These are phyloP conservation scores for Scedosporium minutisporum DNA, from an alignment of 2,329 filamentous ascomycete genomes.

Conservation along the genomic window DNA sequence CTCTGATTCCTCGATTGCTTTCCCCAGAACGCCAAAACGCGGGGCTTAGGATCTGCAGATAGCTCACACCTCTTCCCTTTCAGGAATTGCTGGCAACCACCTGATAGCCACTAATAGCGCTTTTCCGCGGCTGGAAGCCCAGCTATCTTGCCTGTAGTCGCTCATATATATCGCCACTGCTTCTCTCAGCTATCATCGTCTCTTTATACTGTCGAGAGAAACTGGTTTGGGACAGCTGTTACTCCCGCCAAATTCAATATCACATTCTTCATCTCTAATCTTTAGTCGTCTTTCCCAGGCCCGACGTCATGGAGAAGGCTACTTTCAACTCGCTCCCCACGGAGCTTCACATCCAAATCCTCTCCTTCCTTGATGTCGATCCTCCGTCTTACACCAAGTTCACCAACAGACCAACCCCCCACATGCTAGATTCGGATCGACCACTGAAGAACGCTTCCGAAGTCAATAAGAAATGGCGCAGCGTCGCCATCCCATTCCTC, in stretches of 20 bases:
- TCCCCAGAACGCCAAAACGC: not conserved
- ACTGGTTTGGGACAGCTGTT: too few species aligned
- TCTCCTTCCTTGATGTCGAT: conserved; percentile 39
- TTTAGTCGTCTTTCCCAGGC: not conserved
- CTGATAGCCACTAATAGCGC: not conserved
- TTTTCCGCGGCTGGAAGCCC: not conserved
- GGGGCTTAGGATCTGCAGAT: not conserved
- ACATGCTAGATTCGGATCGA: conserved; percentile 21
- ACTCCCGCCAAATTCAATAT: too few species aligned
- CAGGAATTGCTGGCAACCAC: not conserved
- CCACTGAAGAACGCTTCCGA: conserved; percentile 47
- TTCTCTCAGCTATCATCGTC: too few species aligned
- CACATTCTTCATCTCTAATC: too few species aligned
- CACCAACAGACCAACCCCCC: not conserved
- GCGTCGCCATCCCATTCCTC: conserved; percentile 40
- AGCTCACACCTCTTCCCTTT: not conserved
- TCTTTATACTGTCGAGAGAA: too few species aligned
- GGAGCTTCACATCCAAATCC: conserved; percentile 49
- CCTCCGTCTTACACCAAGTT: conserved; percentile 22
- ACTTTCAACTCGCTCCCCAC: conserved; percentile 39
- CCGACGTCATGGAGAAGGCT: not conserved
- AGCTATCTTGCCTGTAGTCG: too few species aligned
- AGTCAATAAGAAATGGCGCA: conserved; percentile 44
- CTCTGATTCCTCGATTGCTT: too few species aligned
- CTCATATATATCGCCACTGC: too few species aligned